Evolutionary conservation across 78 protist species (phyloP), one percentile per base, ranked within the genome.

Genomic region (slime mould (Dictyostelium discoideum)): DNA sequence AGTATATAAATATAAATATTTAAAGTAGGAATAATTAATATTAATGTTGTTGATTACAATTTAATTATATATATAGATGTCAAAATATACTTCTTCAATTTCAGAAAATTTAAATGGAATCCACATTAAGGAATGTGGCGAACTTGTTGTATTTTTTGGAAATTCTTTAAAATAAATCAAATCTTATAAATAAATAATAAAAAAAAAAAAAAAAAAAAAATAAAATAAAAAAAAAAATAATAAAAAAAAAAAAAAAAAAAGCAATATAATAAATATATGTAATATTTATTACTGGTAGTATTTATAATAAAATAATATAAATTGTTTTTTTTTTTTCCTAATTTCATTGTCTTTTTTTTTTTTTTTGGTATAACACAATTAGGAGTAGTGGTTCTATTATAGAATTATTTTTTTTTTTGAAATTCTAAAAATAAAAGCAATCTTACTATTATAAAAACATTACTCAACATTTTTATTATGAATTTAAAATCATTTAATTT

Each of bases 121-220:
- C 48, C 26, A 48, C 57, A 32, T 90, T 46, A 90, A 90, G 65
- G 94, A 90, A 80, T 90, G 94, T 69, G 94, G 94, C 14, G 94
- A 90, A 72, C 77, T 90, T 32, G 94, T 90, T 80, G 94, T 90
- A 46, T 82, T 72, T 73, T 90, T 90, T 72, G 86, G 82, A 46
- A 50, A 63, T 37, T 65, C 83, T 29, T 50, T 90, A 42, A 90
- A 72, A 65, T 72, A 90, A 60, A 65, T 65, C 24, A 65, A 65
- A 67, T 9, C 76, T 24, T 67, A 16, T 67, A 22, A 67, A 67
- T 24, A 67, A 24, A 67, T 24, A 24, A 40, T 22, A 79, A 20
- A 32, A 39, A 13, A 32, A 74, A 40, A 0, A 76, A 76, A 24
- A n/a, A 42, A 79, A 46, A n/a, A 46, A 18, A 79, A 46, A 18